Evolutionary conservation across 1,284 basidiomycete genomes (phyloP).

Genomic region (Trichosporon sp.): DNA sequence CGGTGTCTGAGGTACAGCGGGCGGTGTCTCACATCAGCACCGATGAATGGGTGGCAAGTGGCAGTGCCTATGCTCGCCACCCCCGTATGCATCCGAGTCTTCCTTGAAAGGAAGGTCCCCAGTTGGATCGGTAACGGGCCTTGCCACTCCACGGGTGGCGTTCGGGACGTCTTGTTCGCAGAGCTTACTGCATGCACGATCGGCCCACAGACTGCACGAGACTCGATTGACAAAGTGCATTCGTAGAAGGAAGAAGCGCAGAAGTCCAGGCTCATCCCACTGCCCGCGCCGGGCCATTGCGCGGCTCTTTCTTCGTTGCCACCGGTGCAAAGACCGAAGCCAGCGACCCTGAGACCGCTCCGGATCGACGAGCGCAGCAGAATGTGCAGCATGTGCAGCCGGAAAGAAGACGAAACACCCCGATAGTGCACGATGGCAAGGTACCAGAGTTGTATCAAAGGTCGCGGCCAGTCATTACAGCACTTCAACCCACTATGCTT

Average conservation of each 20-base stretch:
- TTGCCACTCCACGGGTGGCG: not conserved
- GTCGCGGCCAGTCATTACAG: not conserved
- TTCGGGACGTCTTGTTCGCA: not conserved
- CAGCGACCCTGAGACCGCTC: not conserved
- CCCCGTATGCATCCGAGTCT: not conserved
- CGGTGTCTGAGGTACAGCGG: not conserved
- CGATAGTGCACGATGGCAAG: not conserved
- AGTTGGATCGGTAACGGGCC: not conserved
- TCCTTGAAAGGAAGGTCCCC: not conserved
- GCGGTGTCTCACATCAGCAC: slow-evolving; percentile 8
- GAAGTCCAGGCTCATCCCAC: not conserved
- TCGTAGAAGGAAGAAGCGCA: not conserved
- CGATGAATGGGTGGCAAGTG: not conserved
- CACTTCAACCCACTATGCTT: slow-evolving; percentile 5
- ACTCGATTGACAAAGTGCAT: not conserved
- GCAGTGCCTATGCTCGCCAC: slow-evolving; percentile 1
- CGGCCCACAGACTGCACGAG: not conserved
- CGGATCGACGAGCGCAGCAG: too few species aligned
- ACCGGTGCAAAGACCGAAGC: not conserved
- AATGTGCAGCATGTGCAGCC: not conserved
- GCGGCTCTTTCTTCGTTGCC: not conserved
- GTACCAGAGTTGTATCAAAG: slow-evolving; percentile 10
- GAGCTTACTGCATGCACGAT: not conserved
- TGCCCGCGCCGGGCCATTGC: not conserved
- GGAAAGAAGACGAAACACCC: not conserved